A percentile compares a stretch with the other conserved stretches of the same genome.
Conservation (phyloP, 495 filamentous ascomycete species). For the Sordaria brevicollis region DNA sequence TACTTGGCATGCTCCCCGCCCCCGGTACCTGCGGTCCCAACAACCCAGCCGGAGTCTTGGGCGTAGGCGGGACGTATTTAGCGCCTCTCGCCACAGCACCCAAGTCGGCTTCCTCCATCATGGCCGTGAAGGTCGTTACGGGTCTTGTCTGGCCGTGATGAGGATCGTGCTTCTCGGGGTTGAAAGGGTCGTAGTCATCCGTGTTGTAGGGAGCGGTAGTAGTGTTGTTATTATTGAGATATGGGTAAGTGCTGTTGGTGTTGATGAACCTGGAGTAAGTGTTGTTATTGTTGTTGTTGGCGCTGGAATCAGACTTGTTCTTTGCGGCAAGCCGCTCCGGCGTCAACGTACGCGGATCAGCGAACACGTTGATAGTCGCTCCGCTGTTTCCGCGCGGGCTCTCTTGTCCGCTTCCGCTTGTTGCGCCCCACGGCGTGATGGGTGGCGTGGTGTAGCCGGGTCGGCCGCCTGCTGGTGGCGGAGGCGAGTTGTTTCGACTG, state of each 20-base stretch:
- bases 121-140: constrained; percentile 53
- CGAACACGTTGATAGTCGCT: constrained; percentile 63
- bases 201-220: background rate
- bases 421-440: background rate
- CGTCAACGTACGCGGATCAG: constrained; percentile 42
- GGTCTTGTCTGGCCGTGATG: background rate
- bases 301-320: background rate
- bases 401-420: background rate
- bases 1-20: background rate
- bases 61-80: constrained; percentile 20
- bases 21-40: background rate
- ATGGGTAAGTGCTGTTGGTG: constrained; percentile 15
- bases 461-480: background rate
- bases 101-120: constrained; percentile 44
- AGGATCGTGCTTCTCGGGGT: background rate
- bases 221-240: background rate
- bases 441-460: background rate
- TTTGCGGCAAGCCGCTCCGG: constrained; percentile 10
- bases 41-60: background rate
- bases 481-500: background rate
- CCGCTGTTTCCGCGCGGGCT: constrained; percentile 39
- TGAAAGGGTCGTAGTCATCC: background rate
- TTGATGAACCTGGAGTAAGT: constrained; percentile 9
- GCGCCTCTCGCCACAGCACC: constrained; percentile 41
- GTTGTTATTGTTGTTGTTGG: background rate